These are phyloP conservation scores for Myxozyma sirexii DNA, from an alignment of 805 yeast species.

Conservation along the genomic window DNA sequence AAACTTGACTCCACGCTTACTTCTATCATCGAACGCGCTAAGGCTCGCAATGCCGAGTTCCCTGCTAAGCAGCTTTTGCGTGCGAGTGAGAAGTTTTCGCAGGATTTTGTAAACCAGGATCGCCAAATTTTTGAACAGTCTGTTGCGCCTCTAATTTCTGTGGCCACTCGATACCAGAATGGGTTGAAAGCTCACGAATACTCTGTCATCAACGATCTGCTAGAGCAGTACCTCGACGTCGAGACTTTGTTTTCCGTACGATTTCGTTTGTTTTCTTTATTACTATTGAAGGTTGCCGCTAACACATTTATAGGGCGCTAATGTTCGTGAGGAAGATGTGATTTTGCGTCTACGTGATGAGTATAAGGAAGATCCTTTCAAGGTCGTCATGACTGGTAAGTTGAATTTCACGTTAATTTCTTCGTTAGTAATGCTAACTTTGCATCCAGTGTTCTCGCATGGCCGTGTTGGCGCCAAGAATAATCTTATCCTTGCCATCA, in stretches of 20 bases:
- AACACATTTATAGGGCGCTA: slow-evolving; percentile 52
- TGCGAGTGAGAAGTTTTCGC: slow-evolving; percentile 65
- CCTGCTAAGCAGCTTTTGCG: slow-evolving; percentile 86
- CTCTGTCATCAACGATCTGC: slow-evolving; percentile 65
- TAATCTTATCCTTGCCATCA: slow-evolving; percentile 81
- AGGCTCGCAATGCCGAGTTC: slow-evolving; percentile 74
- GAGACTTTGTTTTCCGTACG: slow-evolving; percentile 67
- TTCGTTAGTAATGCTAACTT: background rate
- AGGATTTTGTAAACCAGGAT: slow-evolving; percentile 50
- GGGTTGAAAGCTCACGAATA: slow-evolving; percentile 88
- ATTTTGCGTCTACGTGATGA: slow-evolving; percentile 85
- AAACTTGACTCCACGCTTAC: slow-evolving; percentile 70
- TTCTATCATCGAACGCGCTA: slow-evolving; percentile 66
- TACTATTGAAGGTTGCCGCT: background rate
- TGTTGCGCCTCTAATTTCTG: slow-evolving; percentile 70
- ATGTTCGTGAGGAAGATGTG: slow-evolving; percentile 84
- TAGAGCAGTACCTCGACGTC: slow-evolving; percentile 72
- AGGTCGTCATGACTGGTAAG: slow-evolving; percentile 58
- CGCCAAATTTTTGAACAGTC: slow-evolving; percentile 54
- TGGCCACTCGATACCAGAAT: slow-evolving; percentile 68
- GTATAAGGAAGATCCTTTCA: slow-evolving; percentile 70
- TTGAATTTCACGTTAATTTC: background rate
- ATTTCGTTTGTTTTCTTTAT: background rate
- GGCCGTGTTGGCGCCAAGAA: slow-evolving; percentile 92
- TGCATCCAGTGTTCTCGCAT: slow-evolving; percentile 69